phyloP scores from a whole-genome alignment of 2,329 filamentous ascomycete species.

The Hymenoscyphus scutula region DNA sequence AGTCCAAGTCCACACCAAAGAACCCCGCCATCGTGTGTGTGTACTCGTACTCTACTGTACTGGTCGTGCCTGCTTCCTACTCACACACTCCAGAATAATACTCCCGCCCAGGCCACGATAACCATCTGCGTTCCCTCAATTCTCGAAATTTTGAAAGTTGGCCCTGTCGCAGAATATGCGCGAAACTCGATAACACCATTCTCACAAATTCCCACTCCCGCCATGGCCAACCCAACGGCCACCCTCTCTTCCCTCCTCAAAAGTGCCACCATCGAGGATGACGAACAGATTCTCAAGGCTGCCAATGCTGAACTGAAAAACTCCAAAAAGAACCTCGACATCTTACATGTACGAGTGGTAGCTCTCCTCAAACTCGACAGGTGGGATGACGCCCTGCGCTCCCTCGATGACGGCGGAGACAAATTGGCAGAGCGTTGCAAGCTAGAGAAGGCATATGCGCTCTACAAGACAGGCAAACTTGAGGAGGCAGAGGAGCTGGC shows the following conservation, averaged over 20 bases:
- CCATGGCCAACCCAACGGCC: slow-evolving; percentile 35
- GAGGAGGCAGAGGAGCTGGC: slow-evolving; percentile 54
- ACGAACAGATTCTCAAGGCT: slow-evolving; percentile 68
- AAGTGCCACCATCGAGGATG: slow-evolving; percentile 60
- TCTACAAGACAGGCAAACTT: slow-evolving; percentile 75
- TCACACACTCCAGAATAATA: no score
- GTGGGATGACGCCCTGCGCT: slow-evolving; percentile 71
- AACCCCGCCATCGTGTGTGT: slow-evolving; percentile 10
- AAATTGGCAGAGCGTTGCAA: slow-evolving; percentile 58
- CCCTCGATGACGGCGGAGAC: slow-evolving; percentile 62
- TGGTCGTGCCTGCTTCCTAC: not conserved
- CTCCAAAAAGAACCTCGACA: slow-evolving; percentile 54
- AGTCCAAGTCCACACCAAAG: slow-evolving; percentile 5
- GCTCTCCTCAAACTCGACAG: slow-evolving; percentile 80
- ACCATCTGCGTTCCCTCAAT: not conserved
- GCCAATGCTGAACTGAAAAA: slow-evolving; percentile 61
- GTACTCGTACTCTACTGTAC: not conserved
- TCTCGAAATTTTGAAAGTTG: slow-evolving; percentile 1
- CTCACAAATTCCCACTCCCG: slow-evolving; percentile 6
- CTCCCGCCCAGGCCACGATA: no score
- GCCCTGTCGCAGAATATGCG: slow-evolving; percentile 9
- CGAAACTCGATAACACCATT: slow-evolving; percentile 4
- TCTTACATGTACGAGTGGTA: slow-evolving; percentile 68
- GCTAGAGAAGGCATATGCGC: slow-evolving; percentile 76
- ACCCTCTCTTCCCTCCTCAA: slow-evolving; percentile 44